Percentiles rank a stretch among this genome's conserved stretches.
Evolutionary conservation across 495 filamentous ascomycete species (phyloP).

Genomic region (Acidiella bohemica): DNA sequence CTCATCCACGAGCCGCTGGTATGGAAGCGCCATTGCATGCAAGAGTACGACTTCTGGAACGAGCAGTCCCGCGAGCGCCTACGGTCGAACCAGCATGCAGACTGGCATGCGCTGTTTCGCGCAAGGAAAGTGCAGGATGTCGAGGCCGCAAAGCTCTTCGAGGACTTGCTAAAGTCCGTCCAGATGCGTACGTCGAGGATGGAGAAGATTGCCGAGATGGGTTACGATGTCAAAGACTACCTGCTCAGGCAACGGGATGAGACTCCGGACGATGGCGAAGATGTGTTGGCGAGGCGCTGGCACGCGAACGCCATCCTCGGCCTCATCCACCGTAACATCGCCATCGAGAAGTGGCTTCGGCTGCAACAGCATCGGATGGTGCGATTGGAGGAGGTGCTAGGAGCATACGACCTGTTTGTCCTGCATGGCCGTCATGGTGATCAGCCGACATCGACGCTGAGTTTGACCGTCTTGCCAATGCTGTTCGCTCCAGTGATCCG

Average conservation of each 20-base stretch:
- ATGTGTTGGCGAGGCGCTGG: conserved; percentile 76
- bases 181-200: conserved; percentile 54
- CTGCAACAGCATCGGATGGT: conserved; percentile 35
- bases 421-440: conserved; percentile 55
- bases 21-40: conserved; percentile 64
- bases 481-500: conserved; percentile 38
- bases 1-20: conserved; percentile 57
- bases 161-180: conserved; percentile 57
- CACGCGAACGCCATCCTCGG: conserved; percentile 59
- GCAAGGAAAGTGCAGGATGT: conserved; percentile 42
- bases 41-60: conserved; percentile 62
- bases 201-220: conserved; percentile 51
- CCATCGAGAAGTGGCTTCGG: conserved; percentile 62
- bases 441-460: conserved; percentile 53
- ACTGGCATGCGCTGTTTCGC: conserved; percentile 68
- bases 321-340: conserved; percentile 67
- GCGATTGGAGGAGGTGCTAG: conserved; percentile 59
- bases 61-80: no score
- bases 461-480: conserved; percentile 48
- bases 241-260: conserved; percentile 45
- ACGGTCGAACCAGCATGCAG: no score
- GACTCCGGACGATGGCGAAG: conserved; percentile 45
- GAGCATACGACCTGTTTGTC: conserved; percentile 78
- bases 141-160: conserved; percentile 43
- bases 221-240: conserved; percentile 81